Evolutionary conservation across 768 basidiomycete species (phyloP).

Genomic region (Amylocystis lapponica): DNA sequence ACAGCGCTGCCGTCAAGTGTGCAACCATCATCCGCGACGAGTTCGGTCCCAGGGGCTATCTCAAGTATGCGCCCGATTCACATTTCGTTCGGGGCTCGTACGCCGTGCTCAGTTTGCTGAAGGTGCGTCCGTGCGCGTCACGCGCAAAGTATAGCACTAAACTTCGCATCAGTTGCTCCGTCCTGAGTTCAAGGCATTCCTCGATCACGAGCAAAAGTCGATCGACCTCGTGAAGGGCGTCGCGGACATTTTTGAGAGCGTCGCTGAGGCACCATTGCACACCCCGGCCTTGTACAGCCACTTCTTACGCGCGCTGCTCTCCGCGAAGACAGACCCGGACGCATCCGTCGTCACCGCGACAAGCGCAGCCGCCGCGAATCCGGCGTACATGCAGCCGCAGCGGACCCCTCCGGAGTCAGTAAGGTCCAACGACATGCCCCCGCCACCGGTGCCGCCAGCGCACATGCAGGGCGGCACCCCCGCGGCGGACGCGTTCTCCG

Average conservation of each 20-base stretch:
- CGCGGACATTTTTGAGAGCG: constrained; percentile 70
- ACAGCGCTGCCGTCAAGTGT: constrained; percentile 65
- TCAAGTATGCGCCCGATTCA: constrained; percentile 85
- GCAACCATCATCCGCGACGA: constrained; percentile 72
- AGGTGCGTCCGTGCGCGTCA: constrained; percentile 44
- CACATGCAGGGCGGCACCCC: constrained; percentile 1
- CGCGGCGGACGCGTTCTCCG: constrained; percentile 30
- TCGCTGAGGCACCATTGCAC: constrained; percentile 75
- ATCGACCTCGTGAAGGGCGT: constrained; percentile 72
- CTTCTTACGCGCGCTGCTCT: constrained; percentile 74
- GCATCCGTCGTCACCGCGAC: constrained; percentile 6
- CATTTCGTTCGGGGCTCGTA: constrained; percentile 92
- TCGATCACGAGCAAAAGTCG: constrained; percentile 69
- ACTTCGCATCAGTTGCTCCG: constrained; percentile 58
- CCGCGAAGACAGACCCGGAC: constrained; percentile 37
- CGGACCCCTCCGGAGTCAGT: constrained; percentile 1
- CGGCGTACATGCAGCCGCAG: background rate
- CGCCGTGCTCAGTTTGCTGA: constrained; percentile 86
- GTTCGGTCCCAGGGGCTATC: constrained; percentile 67
- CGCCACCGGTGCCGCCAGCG: constrained; percentile 2
- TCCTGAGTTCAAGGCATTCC: constrained; percentile 74
- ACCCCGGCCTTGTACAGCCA: constrained; percentile 87
- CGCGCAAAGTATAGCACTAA: background rate
- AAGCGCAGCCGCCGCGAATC: constrained; percentile 5
- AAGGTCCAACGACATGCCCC: constrained; percentile 7